These are phyloP conservation scores for Macrophomina pseudophaseolina DNA, from an alignment of 2,329 filamentous ascomycete species.

Conservation along the genomic window DNA sequence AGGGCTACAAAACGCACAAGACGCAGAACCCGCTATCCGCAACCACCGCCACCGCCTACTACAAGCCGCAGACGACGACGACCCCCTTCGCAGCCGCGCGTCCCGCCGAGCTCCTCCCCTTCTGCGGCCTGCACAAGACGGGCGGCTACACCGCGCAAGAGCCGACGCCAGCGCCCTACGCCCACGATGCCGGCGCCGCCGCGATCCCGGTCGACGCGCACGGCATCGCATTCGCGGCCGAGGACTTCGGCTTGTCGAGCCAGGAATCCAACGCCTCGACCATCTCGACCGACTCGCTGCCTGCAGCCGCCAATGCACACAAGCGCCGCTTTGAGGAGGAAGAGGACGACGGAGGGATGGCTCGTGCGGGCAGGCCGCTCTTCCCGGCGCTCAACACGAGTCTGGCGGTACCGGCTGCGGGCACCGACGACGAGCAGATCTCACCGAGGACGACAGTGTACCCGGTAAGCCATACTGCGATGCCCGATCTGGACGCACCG, in stretches of 20 bases:
- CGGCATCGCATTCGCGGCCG: slow-evolving; percentile 34
- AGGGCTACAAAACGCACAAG: slow-evolving; percentile 85
- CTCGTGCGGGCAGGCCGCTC: neutral
- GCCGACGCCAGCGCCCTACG: slow-evolving; percentile 44
- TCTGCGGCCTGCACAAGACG: slow-evolving; percentile 79
- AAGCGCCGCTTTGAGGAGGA: slow-evolving; percentile 48
- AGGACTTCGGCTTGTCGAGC: slow-evolving; percentile 42
- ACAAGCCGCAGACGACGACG: neutral
- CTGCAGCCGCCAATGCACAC: slow-evolving; percentile 38
- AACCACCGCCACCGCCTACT: neutral
- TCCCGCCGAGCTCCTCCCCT: slow-evolving; percentile 72
- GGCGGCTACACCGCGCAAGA: slow-evolving; percentile 57
- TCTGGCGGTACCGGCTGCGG: slow-evolving; percentile 30
- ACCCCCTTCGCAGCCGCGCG: slow-evolving; percentile 25
- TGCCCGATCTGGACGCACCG: slow-evolving; percentile 21
- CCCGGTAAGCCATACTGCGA: slow-evolving; percentile 29
- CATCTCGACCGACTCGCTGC: slow-evolving; percentile 35
- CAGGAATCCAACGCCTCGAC: slow-evolving; percentile 38
- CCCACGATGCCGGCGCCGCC: slow-evolving; percentile 45
- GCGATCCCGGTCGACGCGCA: slow-evolving; percentile 17
- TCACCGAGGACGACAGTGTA: slow-evolving; percentile 37
- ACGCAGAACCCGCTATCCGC: slow-evolving; percentile 28
- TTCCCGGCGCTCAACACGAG: slow-evolving; percentile 31
- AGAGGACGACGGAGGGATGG: slow-evolving; percentile 45
- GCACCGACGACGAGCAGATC: slow-evolving; percentile 42